phyloP scores from a whole-genome alignment of 257 asterid genomes.

The Scutellaria barbata region DNA sequence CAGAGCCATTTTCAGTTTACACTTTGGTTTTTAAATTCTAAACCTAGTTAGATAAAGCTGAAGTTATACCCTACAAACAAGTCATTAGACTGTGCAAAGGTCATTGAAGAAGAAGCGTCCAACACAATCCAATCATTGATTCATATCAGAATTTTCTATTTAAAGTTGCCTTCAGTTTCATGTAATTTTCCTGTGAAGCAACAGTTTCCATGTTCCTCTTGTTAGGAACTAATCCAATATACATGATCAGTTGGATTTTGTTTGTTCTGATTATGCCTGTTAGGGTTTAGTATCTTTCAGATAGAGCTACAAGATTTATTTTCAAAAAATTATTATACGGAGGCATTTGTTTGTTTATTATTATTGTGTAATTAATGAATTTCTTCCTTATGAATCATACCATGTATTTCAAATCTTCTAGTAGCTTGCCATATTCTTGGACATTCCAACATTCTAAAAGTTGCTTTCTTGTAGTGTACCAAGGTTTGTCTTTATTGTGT shows the following conservation, averaged over 20 bases:
- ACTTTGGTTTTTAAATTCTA: constrained; percentile 7
- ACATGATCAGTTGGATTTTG: background rate
- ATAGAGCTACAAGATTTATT: background rate
- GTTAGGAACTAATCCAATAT: constrained; percentile 10
- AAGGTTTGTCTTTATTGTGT: constrained; percentile 14
- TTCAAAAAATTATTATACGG: too few relatives aligned
- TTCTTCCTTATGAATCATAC: constrained; percentile 20
- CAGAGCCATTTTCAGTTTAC: background rate
- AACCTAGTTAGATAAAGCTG: background rate
- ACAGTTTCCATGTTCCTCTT: constrained; percentile 1
- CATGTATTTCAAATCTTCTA: background rate
- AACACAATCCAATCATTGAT: constrained; percentile 5
- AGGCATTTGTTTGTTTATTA: background rate
- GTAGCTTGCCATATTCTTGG: background rate
- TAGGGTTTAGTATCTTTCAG: background rate
- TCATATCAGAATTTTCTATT: background rate
- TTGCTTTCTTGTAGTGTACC: constrained; percentile 23
- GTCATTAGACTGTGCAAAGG: constrained; percentile 23
- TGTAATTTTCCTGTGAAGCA: constrained; percentile 18
- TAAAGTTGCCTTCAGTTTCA: constrained; percentile 1
- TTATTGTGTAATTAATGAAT: background rate
- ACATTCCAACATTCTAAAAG: constrained; percentile 15
- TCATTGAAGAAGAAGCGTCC: background rate
- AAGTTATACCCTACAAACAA: constrained; percentile 1
- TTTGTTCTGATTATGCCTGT: background rate